These are phyloP conservation scores for Taiozyma onychis DNA, from an alignment of 1,139 yeast species.

Conservation along the genomic window DNA sequence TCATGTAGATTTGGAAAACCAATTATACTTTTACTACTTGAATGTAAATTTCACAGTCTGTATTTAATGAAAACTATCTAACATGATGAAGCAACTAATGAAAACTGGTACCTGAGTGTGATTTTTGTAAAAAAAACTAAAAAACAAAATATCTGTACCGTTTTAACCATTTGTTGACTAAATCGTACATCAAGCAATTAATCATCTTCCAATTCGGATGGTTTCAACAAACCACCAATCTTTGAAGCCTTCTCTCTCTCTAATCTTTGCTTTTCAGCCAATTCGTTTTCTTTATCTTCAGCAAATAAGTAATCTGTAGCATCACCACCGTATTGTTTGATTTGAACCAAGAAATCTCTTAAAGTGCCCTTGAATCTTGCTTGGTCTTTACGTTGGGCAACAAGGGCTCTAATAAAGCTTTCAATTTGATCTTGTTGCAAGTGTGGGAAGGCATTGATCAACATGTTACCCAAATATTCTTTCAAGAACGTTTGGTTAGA, in stretches of 20 bases:
- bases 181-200: conserved; percentile 5
- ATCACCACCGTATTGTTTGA: conserved; percentile 94
- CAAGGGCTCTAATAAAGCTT: conserved; percentile 73
- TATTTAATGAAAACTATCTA: neutral
- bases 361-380: conserved; percentile 75
- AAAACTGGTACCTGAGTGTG: neutral
- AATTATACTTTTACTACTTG: neutral
- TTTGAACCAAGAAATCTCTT: conserved; percentile 94
- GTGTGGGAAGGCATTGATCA: conserved; percentile 86
- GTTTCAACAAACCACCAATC: conserved; percentile 92
- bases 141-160: neutral
- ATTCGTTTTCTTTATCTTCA: conserved; percentile 83
- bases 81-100: neutral
- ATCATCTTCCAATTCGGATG: conserved; percentile 90
- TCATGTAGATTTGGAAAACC: neutral
- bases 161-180: neutral
- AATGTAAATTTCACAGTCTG: neutral
- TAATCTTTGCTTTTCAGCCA: conserved; percentile 57
- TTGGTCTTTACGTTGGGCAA: conserved; percentile 68
- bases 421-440: conserved; percentile 78
- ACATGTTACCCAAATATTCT: conserved; percentile 76
- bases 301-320: conserved; percentile 87
- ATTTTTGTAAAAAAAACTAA: neutral
- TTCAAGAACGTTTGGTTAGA: conserved; percentile 73
- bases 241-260: conserved; percentile 80